Percentiles rank a stretch among this genome's conserved stretches.
These are phyloP conservation scores for Mallotus japonicus DNA, from an alignment of 441 rosid genomes.

Conservation along the genomic window DNA sequence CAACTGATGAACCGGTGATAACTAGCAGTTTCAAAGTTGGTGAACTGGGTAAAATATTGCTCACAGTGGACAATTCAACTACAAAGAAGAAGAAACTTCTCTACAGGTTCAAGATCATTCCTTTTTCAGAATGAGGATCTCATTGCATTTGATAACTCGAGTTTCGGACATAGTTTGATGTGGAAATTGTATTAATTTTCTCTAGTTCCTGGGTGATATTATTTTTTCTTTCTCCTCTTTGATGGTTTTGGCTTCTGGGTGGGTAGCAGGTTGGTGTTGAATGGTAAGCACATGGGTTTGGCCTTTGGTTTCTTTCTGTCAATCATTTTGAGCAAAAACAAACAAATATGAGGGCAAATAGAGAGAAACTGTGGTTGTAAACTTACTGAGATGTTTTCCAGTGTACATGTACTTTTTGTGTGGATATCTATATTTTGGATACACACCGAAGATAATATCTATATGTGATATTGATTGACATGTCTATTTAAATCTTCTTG, in stretches of 20 bases:
- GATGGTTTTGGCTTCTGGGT: constrained; percentile 17
- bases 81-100: constrained; percentile 85
- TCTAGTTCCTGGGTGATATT: constrained; percentile 22
- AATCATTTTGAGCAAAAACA: constrained; percentile 18
- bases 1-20: constrained; percentile 65
- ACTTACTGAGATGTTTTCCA: constrained; percentile 21
- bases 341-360: neutral
- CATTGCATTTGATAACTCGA: neutral
- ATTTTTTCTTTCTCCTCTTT: neutral
- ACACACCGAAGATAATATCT: neutral
- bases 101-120: constrained; percentile 77
- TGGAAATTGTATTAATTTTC: constrained; percentile 23
- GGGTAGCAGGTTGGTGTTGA: constrained; percentile 15
- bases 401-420: constrained; percentile 21
- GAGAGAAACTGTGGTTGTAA: constrained; percentile 9
- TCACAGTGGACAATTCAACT: constrained; percentile 72
- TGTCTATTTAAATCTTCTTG: constrained; percentile 7
- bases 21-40: constrained; percentile 60
- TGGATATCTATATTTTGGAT: constrained; percentile 15
- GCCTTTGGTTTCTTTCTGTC: constrained; percentile 25
- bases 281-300: constrained; percentile 8
- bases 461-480: constrained; percentile 8
- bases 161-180: constrained; percentile 5
- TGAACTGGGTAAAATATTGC: constrained; percentile 72
- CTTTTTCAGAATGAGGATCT: constrained; percentile 42